Conservation (phyloP, 2,329 filamentous ascomycete genomes). For the Ambrosiella xylebori region DNA sequence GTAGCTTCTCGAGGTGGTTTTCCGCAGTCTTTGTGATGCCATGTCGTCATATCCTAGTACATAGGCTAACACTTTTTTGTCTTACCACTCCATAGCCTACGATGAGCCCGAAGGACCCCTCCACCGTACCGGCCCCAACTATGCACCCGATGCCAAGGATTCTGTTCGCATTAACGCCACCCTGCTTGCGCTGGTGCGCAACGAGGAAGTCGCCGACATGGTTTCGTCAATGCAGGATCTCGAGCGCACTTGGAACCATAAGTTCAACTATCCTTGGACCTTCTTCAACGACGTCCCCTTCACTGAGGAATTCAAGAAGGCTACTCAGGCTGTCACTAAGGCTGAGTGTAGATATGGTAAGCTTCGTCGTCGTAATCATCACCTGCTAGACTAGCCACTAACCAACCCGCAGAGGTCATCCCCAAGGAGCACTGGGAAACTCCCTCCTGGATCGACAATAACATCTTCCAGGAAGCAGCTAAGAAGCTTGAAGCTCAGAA, state of each 20-base stretch:
- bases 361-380: slow-evolving; percentile 12
- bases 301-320: slow-evolving; percentile 76
- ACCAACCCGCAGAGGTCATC: slow-evolving; percentile 47
- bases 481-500: slow-evolving; percentile 65
- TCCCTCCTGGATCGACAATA: slow-evolving; percentile 79
- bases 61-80: background rate
- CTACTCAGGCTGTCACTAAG: slow-evolving; percentile 67
- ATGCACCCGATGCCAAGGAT: slow-evolving; percentile 56
- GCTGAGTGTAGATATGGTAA: slow-evolving; percentile 73
- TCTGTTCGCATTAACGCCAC: slow-evolving; percentile 85
- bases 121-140: slow-evolving; percentile 56
- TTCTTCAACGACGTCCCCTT: slow-evolving; percentile 98
- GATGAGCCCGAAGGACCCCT: slow-evolving; percentile 67
- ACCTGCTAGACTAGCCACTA: background rate
- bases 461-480: slow-evolving; percentile 71
- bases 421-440: slow-evolving; percentile 91
- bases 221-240: slow-evolving; percentile 78
- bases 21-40: background rate
- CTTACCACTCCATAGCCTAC: slow-evolving; percentile 39
- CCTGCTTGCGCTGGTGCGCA: slow-evolving; percentile 77
- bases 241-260: slow-evolving; percentile 89
- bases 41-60: background rate
- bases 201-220: slow-evolving; percentile 72
- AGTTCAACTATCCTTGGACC: slow-evolving; percentile 99
- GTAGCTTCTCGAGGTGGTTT: slow-evolving; percentile 19